phyloP scores from a whole-genome alignment of 495 filamentous ascomycete genomes.

The Xylaria palmicola region DNA sequence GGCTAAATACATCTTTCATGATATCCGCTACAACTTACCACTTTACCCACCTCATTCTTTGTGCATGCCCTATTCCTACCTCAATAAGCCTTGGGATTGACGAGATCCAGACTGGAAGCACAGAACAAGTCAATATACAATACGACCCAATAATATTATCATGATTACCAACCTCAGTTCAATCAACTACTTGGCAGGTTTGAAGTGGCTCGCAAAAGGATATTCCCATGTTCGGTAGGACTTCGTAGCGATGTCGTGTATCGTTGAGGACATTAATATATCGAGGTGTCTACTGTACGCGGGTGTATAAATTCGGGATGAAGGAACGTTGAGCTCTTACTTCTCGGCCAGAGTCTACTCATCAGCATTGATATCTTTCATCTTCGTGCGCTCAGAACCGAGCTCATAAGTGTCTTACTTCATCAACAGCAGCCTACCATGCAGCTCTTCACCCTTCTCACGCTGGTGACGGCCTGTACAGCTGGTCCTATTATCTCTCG shows the following conservation, averaged over 20 bases:
- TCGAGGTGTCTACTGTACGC: not conserved
- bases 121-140: not conserved
- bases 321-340: not conserved
- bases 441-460: slow-evolving; percentile 1
- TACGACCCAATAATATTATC: not conserved
- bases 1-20: slow-evolving; percentile 7
- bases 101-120: not conserved
- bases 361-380: not conserved
- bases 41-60: not conserved
- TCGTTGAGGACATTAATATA: not conserved
- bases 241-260: not conserved
- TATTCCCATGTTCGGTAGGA: not conserved
- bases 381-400: not conserved
- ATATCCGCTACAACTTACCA: not conserved
- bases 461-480: not conserved
- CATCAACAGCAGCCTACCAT: not conserved
- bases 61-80: not conserved
- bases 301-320: not conserved
- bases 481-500: not conserved
- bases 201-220: not conserved
- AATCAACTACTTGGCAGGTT: not conserved
- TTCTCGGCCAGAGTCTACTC: not conserved
- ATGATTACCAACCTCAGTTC: slow-evolving; percentile 10
- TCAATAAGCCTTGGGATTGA: not conserved
- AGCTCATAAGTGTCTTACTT: not conserved